Conservation (phyloP, 2,329 filamentous ascomycete species). For the Alternaria sp. region DNA sequence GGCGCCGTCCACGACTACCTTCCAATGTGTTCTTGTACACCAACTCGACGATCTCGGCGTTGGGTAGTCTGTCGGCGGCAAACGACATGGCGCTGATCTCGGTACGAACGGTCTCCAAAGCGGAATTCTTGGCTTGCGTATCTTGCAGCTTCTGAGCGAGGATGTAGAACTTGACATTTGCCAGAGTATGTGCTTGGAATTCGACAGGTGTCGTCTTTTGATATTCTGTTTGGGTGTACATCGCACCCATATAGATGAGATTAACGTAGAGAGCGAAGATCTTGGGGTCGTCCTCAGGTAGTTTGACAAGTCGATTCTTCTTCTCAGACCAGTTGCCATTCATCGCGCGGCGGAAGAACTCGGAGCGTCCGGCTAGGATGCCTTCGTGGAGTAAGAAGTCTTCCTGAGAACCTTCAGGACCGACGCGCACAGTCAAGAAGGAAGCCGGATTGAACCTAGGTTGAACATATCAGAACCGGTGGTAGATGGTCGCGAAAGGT, state of each 20-base stretch:
- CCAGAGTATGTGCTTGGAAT: background rate
- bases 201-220: background rate
- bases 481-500: fast-evolving
- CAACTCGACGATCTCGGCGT: background rate
- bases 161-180: background rate
- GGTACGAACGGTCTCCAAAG: background rate
- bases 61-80: background rate
- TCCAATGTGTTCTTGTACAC: background rate
- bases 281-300: background rate
- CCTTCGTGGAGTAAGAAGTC: background rate
- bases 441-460: background rate
- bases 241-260: background rate
- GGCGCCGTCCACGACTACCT: background rate
- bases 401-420: background rate
- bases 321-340: background rate
- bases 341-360: background rate
- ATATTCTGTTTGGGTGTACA: background rate
- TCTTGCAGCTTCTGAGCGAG: background rate
- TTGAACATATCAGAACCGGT: background rate
- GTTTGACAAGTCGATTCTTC: background rate
- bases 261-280: background rate
- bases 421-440: background rate
- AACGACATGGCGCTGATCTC: no score
- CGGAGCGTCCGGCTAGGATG: fast-evolving
- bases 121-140: background rate